Conservation (phyloP, 805 yeast species). For the Starmerella kuoi region DNA sequence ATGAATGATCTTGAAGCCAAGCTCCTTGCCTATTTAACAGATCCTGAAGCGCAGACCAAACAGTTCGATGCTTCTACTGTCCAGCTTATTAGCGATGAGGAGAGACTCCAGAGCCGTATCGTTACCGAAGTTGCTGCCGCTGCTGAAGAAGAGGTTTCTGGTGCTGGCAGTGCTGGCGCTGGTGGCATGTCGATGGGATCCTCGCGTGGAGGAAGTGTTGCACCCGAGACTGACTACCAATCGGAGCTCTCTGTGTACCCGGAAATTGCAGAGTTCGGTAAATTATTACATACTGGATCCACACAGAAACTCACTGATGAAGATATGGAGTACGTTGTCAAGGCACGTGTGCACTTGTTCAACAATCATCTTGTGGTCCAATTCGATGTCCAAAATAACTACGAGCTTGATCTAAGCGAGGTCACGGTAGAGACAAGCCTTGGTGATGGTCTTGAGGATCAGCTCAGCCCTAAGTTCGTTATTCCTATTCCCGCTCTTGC, state of each 20-base stretch:
- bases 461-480: conserved; percentile 50
- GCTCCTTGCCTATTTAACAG: conserved; percentile 55
- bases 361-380: conserved; percentile 61
- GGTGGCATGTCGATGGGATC: background rate
- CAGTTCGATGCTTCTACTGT: conserved; percentile 64
- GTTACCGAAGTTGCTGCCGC: conserved; percentile 7
- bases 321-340: conserved; percentile 87
- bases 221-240: conserved; percentile 34
- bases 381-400: conserved; percentile 73
- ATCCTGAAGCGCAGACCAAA: conserved; percentile 32
- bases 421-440: conserved; percentile 42
- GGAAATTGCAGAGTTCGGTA: conserved; percentile 63
- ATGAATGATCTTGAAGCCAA: conserved; percentile 67
- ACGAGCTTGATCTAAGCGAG: conserved; percentile 65
- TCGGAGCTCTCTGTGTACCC: conserved; percentile 59
- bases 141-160: conserved; percentile 6
- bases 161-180: conserved; percentile 8
- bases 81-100: conserved; percentile 37
- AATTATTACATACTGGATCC: conserved; percentile 50
- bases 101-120: conserved; percentile 18
- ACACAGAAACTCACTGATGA: conserved; percentile 66
- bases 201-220: background rate
- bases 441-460: conserved; percentile 35
- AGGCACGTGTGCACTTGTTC: conserved; percentile 72
- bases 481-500: conserved; percentile 58